These are phyloP conservation scores for Amaranthus palmeri DNA, from an alignment of 148 eudicot species.

Conservation along the genomic window DNA sequence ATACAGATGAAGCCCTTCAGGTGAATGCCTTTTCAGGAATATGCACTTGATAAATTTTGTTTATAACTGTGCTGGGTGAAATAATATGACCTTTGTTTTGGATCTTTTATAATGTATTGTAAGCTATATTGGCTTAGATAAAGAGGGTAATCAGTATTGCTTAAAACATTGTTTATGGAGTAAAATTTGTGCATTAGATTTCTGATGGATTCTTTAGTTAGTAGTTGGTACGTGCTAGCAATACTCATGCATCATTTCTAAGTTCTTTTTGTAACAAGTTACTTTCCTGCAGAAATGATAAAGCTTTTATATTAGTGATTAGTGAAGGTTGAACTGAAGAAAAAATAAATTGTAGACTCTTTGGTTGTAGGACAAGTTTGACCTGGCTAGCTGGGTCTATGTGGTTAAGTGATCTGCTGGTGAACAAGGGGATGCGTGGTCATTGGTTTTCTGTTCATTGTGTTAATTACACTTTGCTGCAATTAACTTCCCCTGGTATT, in stretches of 20 bases:
- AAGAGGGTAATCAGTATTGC: not conserved
- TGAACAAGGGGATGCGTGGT: not conserved
- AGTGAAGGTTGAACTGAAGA: too few species aligned
- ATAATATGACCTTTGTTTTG: not conserved
- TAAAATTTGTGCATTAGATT: not conserved
- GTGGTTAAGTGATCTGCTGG: not conserved
- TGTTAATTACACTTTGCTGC: not conserved
- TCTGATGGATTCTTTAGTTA: not conserved
- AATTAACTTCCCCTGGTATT: not conserved
- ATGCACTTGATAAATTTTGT: not conserved
- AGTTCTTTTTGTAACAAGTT: not conserved
- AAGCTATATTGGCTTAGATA: not conserved
- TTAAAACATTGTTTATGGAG: not conserved
- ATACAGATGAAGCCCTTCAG: conserved; percentile 77
- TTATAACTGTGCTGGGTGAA: not conserved
- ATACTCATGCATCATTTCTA: too few species aligned
- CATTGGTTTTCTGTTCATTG: not conserved
- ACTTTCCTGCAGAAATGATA: not conserved
- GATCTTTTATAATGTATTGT: not conserved
- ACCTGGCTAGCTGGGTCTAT: not conserved
- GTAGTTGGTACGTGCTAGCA: not conserved
- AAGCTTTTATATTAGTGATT: not conserved
- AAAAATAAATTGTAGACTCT: not conserved
- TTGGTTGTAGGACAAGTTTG: not conserved
- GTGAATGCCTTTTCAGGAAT: conserved; percentile 29